phyloP scores from a whole-genome alignment of 257 asterid genomes.

The Rubia yunnanensis region DNA sequence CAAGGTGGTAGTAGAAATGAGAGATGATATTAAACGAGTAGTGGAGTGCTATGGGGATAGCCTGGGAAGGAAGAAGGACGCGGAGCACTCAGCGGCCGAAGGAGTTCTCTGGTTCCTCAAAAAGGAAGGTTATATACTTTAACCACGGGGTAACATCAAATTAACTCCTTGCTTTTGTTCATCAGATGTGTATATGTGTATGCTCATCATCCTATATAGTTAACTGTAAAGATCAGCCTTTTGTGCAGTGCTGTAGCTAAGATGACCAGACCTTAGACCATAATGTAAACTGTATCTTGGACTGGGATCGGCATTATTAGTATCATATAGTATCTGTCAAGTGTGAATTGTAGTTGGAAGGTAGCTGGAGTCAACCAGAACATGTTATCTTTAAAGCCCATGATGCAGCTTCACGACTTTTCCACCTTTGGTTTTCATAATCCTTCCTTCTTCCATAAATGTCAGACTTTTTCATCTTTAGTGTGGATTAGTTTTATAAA shows the following conservation, averaged over 20 bases:
- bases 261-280: too few species aligned
- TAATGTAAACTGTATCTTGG: background rate
- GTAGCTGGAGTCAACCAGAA: background rate
- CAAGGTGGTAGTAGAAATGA: slow-evolving; percentile 50
- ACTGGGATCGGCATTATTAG: background rate
- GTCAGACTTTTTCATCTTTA: background rate
- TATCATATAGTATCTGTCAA: background rate
- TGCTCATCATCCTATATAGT: background rate
- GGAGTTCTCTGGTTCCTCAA: slow-evolving; percentile 72
- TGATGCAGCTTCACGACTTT: background rate
- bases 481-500: too few species aligned
- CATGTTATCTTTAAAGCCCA: background rate
- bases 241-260: background rate
- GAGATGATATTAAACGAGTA: slow-evolving; percentile 27
- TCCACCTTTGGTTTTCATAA: background rate
- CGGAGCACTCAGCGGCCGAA: slow-evolving; percentile 71
- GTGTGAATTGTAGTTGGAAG: background rate
- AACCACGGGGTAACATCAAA: background rate
- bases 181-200: background rate
- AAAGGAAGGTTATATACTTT: slow-evolving; percentile 37
- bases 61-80: slow-evolving; percentile 58
- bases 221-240: background rate
- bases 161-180: background rate
- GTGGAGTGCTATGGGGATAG: slow-evolving; percentile 62
- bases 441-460: too few species aligned